These are phyloP conservation scores for Remersonia thermophila DNA, from an alignment of 2,329 filamentous ascomycete genomes.

Conservation along the genomic window DNA sequence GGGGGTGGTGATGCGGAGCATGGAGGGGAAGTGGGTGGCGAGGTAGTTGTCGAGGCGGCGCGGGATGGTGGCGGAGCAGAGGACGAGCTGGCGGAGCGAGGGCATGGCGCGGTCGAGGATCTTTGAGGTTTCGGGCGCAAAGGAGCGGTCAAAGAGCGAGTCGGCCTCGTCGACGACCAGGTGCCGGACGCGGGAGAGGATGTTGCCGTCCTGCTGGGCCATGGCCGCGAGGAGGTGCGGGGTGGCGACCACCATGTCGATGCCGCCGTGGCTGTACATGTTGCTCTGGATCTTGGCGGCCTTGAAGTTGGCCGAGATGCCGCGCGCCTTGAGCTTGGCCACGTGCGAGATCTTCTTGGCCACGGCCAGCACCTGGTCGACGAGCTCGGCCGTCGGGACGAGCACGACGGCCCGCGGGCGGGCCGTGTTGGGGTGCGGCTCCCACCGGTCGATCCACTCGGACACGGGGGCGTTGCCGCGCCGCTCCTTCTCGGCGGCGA, in stretches of 20 bases:
- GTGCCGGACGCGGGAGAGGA: slow-evolving; percentile 82
- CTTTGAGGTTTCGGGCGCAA: slow-evolving; percentile 67
- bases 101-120: slow-evolving; percentile 74
- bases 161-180: slow-evolving; percentile 92
- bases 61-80: slow-evolving; percentile 95
- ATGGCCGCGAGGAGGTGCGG: slow-evolving; percentile 84
- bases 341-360: slow-evolving; percentile 74
- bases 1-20: slow-evolving; percentile 78
- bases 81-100: slow-evolving; percentile 71
- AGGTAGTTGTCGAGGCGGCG: slow-evolving; percentile 77
- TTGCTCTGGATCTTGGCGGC: slow-evolving; percentile 71
- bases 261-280: slow-evolving; percentile 66
- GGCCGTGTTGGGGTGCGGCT: slow-evolving; percentile 60
- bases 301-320: slow-evolving; percentile 66
- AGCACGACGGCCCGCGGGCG: slow-evolving; percentile 76
- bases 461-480: slow-evolving; percentile 32
- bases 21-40: slow-evolving; percentile 68
- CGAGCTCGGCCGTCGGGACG: slow-evolving; percentile 84
- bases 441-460: slow-evolving; percentile 49
- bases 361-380: slow-evolving; percentile 70
- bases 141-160: slow-evolving; percentile 87
- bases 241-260: slow-evolving; percentile 78
- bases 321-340: slow-evolving; percentile 74
- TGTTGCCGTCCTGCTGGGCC: slow-evolving; percentile 77
- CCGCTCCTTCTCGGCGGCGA: slow-evolving; percentile 43